A percentile compares a stretch with the other conserved stretches of the same genome.
Evolutionary conservation across 1,139 yeast species (phyloP).

Genomic region (Pichia kudriavzevii): DNA sequence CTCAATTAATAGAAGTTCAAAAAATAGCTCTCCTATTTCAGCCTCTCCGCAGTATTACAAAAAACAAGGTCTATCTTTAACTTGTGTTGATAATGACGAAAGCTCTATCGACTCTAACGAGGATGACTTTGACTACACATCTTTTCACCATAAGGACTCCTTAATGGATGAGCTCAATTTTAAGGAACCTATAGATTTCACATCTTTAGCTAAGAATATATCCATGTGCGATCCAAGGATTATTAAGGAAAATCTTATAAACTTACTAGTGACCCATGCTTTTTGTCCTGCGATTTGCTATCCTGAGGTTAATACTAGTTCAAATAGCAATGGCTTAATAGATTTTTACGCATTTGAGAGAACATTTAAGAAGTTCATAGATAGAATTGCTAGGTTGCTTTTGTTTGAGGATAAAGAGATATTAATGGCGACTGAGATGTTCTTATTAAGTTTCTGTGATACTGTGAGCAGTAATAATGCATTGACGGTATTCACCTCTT

Average conservation of each 20-base stretch:
- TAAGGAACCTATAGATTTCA: no score
- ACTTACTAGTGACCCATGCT: constrained; percentile 19
- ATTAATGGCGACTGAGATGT: constrained; percentile 14
- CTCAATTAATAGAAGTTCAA: no score
- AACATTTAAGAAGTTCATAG: constrained; percentile 17
- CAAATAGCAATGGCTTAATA: constrained; percentile 1
- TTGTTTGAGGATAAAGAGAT: constrained; percentile 17
- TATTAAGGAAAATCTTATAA: constrained; percentile 15
- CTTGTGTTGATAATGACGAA: no score
- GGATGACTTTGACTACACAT: no score
- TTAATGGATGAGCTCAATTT: no score
- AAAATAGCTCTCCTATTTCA: no score
- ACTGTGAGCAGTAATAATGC: constrained; percentile 15
- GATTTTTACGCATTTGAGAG: constrained; percentile 15
- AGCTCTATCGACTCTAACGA: no score
- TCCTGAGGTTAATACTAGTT: constrained; percentile 6
- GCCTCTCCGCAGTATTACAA: no score
- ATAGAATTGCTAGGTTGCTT: constrained; percentile 18
- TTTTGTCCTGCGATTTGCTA: constrained; percentile 22
- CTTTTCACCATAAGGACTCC: no score
- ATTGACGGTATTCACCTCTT: constrained; percentile 15
- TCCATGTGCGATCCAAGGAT: constrained; percentile 1
- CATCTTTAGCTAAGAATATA: no score
- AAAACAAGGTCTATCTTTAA: no score
- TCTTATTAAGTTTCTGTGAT: constrained; percentile 21